Evolutionary conservation across 108 stramenopile species (phyloP), one percentile per base, ranked within the genome.

Genomic region (Cyclostephanos tholiformis): DNA sequence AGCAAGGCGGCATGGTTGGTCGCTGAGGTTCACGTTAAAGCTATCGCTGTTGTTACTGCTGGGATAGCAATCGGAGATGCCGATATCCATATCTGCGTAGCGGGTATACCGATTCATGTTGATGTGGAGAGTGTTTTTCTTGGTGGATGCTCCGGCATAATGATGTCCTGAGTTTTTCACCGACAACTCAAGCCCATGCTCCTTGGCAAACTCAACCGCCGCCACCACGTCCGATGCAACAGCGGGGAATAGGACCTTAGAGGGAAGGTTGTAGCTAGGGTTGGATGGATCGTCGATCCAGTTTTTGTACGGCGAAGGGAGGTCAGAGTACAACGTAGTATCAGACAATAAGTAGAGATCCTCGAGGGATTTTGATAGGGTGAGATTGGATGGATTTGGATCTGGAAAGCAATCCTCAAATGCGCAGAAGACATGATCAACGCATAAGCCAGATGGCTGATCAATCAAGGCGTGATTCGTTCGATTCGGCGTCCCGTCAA

Each of bases 81-180:
- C 39, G 17, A 51, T 52, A 4, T 30, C 41, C 10, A 56, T 43
- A 11, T 64, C 6, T 2, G 77, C 62, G 39, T 79, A 79, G 0
- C 14, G 16, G n/a, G 59, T 67, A 56, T 59, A 82, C 6, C 44
- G 23, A 17, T 51, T 61, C 81, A 82, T 82, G 23, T 82, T 77
- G 0, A 85, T 0, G 3, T 66, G 77, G 0, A 83, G 70, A 19
- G 82, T 69, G 39, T 79, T 32, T 36, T 57, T 44, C 48, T 63
- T 67, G 23, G 72, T 65, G 9, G 72, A 74, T 10, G 72, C 77
- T 8, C 67, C 80, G 16, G 32, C 10, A 26, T 67, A 85, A 20
- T 26, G 39, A 60, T 82, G 80, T 6, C 84, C 84, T 26, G 25
- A 55, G 29, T 69, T 75, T 69, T 85, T 85, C 30, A 85, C 73